Percentiles rank a stretch among this genome's conserved stretches.
These are phyloP conservation scores for Priceomyces melissophilus DNA, from an alignment of 805 yeast species.

Conservation along the genomic window DNA sequence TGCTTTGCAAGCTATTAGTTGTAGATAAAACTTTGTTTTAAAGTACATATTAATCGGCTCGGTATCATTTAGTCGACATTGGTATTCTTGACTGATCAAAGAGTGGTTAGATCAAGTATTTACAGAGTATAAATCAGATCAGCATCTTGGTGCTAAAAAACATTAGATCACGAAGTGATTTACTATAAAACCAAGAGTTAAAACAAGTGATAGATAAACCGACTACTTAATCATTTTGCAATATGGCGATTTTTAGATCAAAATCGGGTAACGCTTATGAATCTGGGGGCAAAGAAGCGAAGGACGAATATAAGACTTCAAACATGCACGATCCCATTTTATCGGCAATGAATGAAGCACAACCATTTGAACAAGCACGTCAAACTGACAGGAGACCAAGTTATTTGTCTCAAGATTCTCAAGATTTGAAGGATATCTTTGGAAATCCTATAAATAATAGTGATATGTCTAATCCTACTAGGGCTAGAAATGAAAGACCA, in stretches of 20 bases:
- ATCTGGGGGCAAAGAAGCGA: constrained; percentile 24
- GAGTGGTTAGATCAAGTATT: too few species aligned
- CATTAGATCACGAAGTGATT: background rate
- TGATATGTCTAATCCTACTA: constrained; percentile 90
- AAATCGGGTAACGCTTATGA: constrained; percentile 22
- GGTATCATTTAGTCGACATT: too few species aligned
- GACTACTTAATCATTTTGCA: background rate
- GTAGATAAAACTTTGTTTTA: too few species aligned
- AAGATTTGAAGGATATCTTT: constrained; percentile 72
- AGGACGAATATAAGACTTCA: constrained; percentile 44
- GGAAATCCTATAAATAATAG: constrained; percentile 77
- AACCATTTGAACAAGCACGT: constrained; percentile 76
- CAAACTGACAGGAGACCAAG: constrained; percentile 37
- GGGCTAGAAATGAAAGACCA: constrained; percentile 94
- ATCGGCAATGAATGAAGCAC: constrained; percentile 90
- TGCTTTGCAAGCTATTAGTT: too few species aligned
- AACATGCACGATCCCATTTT: constrained; percentile 81
- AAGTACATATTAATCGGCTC: too few species aligned
- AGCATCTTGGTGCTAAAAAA: too few species aligned
- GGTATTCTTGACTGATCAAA: too few species aligned
- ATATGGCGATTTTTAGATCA: constrained; percentile 32
- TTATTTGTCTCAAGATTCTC: constrained; percentile 45
- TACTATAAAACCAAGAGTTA: background rate
- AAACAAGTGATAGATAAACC: background rate
- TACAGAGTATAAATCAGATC: too few species aligned